phyloP scores from a whole-genome alignment of 2,329 filamentous ascomycete genomes.

The Ambrosiella xylebori region DNA sequence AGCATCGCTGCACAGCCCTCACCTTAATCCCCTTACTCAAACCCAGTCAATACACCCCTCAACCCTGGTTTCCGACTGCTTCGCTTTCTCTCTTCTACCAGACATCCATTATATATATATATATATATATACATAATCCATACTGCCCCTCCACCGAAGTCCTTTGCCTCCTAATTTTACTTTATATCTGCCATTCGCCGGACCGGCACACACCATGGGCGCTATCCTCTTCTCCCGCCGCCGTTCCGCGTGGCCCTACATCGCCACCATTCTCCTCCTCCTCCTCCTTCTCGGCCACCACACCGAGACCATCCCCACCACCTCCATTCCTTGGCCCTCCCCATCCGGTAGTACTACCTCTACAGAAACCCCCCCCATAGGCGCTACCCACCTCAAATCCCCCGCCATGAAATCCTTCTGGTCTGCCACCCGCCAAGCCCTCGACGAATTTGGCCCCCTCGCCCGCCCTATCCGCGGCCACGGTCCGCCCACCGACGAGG shows the following conservation, averaged over 20 bases:
- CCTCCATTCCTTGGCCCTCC: constrained; percentile 1
- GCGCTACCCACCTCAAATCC: constrained; percentile 7
- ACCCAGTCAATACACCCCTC: too few species aligned
- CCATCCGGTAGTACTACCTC: background rate
- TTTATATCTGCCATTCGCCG: background rate
- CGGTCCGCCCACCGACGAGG: constrained; percentile 8
- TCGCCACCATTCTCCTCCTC: background rate
- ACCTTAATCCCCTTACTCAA: too few species aligned
- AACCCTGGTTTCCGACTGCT: background rate
- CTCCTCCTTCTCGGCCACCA: constrained; percentile 7
- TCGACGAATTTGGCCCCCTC: background rate
- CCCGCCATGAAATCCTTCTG: constrained; percentile 6
- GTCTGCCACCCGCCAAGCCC: background rate
- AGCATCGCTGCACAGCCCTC: too few species aligned
- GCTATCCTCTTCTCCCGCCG: constrained; percentile 10
- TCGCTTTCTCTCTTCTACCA: background rate
- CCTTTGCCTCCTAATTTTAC: background rate
- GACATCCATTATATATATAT: background rate
- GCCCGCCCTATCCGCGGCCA: constrained; percentile 1
- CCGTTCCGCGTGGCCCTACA: constrained; percentile 7
- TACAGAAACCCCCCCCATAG: background rate
- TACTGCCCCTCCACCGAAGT: background rate
- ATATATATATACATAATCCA: background rate
- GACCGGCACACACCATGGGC: background rate
- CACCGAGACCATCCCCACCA: constrained; percentile 3